Evolutionary conservation across 208 protist genomes (phyloP).

Genomic region (Entamoeba dispar): DNA sequence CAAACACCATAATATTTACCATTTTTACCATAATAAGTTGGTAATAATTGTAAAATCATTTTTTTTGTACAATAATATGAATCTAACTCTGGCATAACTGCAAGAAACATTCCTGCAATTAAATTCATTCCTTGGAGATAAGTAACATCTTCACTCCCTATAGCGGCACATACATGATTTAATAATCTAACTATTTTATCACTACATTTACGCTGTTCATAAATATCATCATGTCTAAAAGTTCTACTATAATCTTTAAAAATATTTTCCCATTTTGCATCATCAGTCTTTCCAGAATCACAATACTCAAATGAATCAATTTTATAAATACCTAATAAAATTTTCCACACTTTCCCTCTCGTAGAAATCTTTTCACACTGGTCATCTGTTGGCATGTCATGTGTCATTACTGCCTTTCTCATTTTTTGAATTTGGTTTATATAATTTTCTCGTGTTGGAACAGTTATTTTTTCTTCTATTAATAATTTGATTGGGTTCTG

Average conservation of each 20-base stretch:
- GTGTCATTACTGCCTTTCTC: neutral
- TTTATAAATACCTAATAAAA: neutral
- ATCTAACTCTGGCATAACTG: neutral
- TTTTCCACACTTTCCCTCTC: neutral
- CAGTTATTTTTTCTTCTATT: no score
- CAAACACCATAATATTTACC: neutral
- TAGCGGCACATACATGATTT: neutral
- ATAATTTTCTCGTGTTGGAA: neutral
- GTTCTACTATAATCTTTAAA: neutral
- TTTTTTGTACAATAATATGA: neutral
- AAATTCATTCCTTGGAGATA: neutral
- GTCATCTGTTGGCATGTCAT: neutral
- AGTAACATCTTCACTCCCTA: neutral
- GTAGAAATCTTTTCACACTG: neutral
- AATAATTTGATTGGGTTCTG: no score
- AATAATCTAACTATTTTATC: neutral
- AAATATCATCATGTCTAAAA: neutral
- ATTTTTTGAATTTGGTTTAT: neutral
- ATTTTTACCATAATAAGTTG: neutral
- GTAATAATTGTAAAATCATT: neutral
- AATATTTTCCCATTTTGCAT: neutral
- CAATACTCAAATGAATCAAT: neutral
- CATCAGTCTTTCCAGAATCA: neutral
- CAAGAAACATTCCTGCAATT: neutral
- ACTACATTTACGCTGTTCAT: neutral